phyloP scores from a whole-genome alignment of 2,329 filamentous ascomycete genomes.

The Fusarium devonianum region DNA sequence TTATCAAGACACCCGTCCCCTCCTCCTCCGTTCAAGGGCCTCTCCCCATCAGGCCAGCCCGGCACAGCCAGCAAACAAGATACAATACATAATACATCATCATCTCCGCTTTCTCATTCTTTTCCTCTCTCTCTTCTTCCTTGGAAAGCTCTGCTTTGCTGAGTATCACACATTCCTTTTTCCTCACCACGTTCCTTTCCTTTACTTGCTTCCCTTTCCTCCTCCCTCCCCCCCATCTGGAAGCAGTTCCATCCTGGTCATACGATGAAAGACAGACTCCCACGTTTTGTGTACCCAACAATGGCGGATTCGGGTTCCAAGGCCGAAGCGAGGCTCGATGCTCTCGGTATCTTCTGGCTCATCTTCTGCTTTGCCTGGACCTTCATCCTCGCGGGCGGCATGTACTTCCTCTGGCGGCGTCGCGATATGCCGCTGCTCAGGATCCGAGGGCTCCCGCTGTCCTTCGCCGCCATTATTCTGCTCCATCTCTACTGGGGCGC shows the following conservation, averaged over 20 bases:
- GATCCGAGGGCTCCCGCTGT: slow-evolving; percentile 51
- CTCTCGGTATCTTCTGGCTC: slow-evolving; percentile 52
- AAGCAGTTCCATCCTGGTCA: not conserved
- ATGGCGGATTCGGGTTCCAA: slow-evolving; percentile 35
- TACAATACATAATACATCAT: slow-evolving; percentile 28
- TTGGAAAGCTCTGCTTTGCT: not conserved
- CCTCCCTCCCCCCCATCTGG: not conserved
- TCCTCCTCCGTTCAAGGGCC: too few relatives aligned
- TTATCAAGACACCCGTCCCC: too few relatives aligned
- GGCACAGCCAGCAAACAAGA: not conserved
- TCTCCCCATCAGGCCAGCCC: not conserved
- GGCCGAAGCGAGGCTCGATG: slow-evolving; percentile 46
- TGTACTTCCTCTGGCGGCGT: slow-evolving; percentile 50
- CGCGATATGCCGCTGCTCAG: slow-evolving; percentile 52
- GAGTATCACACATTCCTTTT: slow-evolving; percentile 33
- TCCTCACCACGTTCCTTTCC: slow-evolving; percentile 34
- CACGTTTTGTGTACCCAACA: not conserved
- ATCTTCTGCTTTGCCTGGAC: slow-evolving; percentile 50
- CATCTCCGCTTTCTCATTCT: slow-evolving; percentile 15
- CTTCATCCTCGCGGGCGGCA: slow-evolving; percentile 48
- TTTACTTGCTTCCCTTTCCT: not conserved
- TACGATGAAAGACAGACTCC: not conserved
- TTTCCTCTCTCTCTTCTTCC: not conserved
- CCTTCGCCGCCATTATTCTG: slow-evolving; percentile 50
- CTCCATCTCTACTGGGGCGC: slow-evolving; percentile 55